Percentiles rank a stretch among this genome's conserved stretches.
Conservation (phyloP, 768 basidiomycete genomes). For the Hericium coralloides region DNA sequence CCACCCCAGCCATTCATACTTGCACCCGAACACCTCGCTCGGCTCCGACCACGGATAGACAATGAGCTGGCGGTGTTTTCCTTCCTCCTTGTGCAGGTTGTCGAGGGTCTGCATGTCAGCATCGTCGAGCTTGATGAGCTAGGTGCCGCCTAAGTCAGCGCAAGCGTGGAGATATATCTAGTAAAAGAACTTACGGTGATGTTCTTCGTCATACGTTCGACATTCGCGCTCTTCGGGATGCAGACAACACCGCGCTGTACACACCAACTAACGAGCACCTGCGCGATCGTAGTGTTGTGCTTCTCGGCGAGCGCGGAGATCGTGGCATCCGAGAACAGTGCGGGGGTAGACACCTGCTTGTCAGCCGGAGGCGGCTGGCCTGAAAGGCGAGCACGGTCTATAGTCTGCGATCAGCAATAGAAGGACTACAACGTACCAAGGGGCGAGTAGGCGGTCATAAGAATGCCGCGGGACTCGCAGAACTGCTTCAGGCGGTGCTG, state of each 20-base stretch:
- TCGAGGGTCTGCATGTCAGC: conserved; percentile 35
- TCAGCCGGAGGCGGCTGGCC: neutral
- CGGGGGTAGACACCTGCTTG: neutral
- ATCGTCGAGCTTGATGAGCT: conserved; percentile 28
- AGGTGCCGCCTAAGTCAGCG: too few species aligned
- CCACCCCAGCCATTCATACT: conserved; percentile 36
- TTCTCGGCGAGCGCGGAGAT: conserved; percentile 24
- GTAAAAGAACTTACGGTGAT: conserved; percentile 22
- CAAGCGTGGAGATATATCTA: neutral
- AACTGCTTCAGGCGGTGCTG: conserved; percentile 48
- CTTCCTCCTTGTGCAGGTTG: conserved; percentile 30
- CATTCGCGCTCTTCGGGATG: conserved; percentile 43
- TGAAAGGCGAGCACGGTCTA: neutral
- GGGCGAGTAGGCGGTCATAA: conserved; percentile 59
- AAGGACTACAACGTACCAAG: conserved; percentile 22
- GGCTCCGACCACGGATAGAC: conserved; percentile 14
- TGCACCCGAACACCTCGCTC: conserved; percentile 35
- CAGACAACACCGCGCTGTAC: conserved; percentile 43
- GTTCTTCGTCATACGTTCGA: conserved; percentile 44
- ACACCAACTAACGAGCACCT: conserved; percentile 28
- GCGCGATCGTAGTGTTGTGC: neutral
- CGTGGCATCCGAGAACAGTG: neutral
- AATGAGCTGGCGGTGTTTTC: conserved; percentile 30
- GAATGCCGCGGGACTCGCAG: conserved; percentile 48
- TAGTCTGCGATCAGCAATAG: neutral